Evolutionary conservation across 305 asterid genomes (phyloP).

Genomic region (Rubia tinctorum): DNA sequence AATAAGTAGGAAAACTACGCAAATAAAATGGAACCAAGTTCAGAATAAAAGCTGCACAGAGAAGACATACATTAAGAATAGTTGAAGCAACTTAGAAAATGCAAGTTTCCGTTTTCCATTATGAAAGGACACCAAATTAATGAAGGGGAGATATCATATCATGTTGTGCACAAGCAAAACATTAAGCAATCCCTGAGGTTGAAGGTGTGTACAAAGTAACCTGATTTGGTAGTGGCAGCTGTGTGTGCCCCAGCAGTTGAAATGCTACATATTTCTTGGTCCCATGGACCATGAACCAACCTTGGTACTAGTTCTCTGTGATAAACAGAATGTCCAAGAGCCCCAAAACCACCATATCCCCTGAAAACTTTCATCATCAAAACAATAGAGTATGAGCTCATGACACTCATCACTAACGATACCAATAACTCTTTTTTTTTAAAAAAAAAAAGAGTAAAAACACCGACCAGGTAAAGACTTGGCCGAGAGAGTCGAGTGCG

Average conservation of each 20-base stretch:
- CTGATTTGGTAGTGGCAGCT: conserved; percentile 73
- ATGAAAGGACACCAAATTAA: too few relatives aligned
- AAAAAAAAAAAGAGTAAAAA: conserved; percentile 4
- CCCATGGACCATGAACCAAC: conserved; percentile 81
- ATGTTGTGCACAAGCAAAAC: not conserved
- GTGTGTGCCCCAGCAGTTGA: conserved; percentile 74
- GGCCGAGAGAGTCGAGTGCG: conserved; percentile 72
- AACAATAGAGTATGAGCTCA: conserved; percentile 36
- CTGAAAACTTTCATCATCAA: conserved; percentile 70
- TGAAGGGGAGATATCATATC: too few relatives aligned
- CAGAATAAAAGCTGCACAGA: not conserved
- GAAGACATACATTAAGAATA: too few relatives aligned
- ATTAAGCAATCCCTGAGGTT: not conserved
- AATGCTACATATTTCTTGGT: conserved; percentile 25
- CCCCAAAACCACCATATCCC: conserved; percentile 99
- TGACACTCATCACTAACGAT: not conserved
- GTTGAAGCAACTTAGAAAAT: too few relatives aligned
- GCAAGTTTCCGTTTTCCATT: too few relatives aligned
- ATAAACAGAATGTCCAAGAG: conserved; percentile 93
- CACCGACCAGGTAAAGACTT: conserved; percentile 89
- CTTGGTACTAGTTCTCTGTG: conserved; percentile 79
- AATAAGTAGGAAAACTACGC: not conserved
- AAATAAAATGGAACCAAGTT: not conserved
- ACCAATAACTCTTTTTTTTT: not conserved
- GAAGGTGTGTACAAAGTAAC: conserved; percentile 24